Percentiles rank a stretch among this genome's conserved stretches.
These are phyloP conservation scores for Chytriomyces confervae DNA, from an alignment of 192 early-diverging fungal species.

Conservation along the genomic window DNA sequence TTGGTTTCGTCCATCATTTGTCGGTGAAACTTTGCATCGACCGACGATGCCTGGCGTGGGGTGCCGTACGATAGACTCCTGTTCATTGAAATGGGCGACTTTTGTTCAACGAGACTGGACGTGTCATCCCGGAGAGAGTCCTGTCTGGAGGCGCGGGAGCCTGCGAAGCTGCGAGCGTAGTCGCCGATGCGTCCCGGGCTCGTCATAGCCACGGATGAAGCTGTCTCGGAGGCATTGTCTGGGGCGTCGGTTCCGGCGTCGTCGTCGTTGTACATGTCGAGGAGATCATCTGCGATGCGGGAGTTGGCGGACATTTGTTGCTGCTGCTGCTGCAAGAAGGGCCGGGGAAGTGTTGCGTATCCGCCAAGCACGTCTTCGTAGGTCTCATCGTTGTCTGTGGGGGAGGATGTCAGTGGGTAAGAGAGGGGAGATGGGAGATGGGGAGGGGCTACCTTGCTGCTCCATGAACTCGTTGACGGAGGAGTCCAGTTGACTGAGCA, in stretches of 20 bases:
- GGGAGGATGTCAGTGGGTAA: neutral
- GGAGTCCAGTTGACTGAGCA: neutral
- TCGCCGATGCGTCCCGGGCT: neutral
- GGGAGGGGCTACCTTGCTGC: neutral
- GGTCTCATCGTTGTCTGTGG: neutral
- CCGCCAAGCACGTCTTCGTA: neutral
- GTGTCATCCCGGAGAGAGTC: neutral
- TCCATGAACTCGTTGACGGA: neutral
- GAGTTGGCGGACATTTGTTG: neutral
- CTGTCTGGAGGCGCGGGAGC: neutral
- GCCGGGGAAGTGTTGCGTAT: neutral
- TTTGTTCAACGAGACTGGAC: neutral
- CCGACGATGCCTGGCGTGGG: neutral
- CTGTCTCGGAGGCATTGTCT: neutral
- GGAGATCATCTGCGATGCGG: neutral
- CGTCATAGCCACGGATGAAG: neutral
- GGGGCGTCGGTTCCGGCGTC: neutral
- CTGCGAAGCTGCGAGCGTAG: too few relatives aligned
- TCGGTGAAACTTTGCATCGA: neutral
- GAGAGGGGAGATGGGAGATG: neutral
- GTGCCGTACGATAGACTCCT: neutral
- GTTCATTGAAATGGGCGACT: neutral
- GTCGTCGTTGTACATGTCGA: neutral
- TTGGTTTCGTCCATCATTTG: neutral
- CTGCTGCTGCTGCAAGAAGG: neutral